Conservation (phyloP, 2,329 filamentous ascomycete species). For the Sarocladium strictum region DNA sequence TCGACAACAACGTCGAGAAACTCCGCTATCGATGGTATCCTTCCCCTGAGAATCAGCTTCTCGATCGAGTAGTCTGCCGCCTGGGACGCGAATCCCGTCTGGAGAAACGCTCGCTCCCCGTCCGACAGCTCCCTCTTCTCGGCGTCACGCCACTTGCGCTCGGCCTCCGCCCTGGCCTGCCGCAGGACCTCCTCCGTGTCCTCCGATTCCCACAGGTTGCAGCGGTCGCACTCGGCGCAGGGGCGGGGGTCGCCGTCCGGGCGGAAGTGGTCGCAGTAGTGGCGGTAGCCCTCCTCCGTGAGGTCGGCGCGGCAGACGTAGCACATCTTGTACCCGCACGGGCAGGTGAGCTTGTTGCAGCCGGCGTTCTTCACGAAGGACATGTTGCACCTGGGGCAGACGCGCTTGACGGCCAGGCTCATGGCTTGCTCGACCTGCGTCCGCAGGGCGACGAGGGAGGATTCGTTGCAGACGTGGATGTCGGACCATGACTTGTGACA, state of each 20-base stretch:
- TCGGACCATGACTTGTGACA: slow-evolving; percentile 83
- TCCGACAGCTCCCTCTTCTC: slow-evolving; percentile 54
- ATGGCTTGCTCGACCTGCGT: slow-evolving; percentile 90
- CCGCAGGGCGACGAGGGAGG: slow-evolving; percentile 71
- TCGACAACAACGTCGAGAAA: slow-evolving; percentile 41
- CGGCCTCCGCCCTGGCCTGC: slow-evolving; percentile 64
- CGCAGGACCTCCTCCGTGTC: slow-evolving; percentile 63
- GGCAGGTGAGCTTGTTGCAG: slow-evolving; percentile 95
- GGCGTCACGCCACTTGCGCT: slow-evolving; percentile 62
- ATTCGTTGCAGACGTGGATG: slow-evolving; percentile 85
- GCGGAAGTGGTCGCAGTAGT: slow-evolving; percentile 95
- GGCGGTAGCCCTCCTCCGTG: slow-evolving; percentile 71
- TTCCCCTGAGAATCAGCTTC: slow-evolving; percentile 25
- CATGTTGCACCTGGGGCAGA: slow-evolving; percentile 85
- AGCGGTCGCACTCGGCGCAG: slow-evolving; percentile 75
- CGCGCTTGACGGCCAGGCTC: slow-evolving; percentile 89
- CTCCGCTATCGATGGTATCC: slow-evolving; percentile 33
- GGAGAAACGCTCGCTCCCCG: slow-evolving; percentile 50
- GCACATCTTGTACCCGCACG: slow-evolving; percentile 97
- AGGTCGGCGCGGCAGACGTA: slow-evolving; percentile 86
- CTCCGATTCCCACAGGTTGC: slow-evolving; percentile 74
- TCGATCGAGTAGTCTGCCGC: slow-evolving; percentile 22
- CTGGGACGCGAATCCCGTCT: slow-evolving; percentile 40
- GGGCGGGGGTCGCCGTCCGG: slow-evolving; percentile 64
- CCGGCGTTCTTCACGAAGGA: slow-evolving; percentile 89